A percentile compares a stretch with the other conserved stretches of the same genome.
Evolutionary conservation across 306 rosid genomes (phyloP).

Genomic region (Acacia confusa): DNA sequence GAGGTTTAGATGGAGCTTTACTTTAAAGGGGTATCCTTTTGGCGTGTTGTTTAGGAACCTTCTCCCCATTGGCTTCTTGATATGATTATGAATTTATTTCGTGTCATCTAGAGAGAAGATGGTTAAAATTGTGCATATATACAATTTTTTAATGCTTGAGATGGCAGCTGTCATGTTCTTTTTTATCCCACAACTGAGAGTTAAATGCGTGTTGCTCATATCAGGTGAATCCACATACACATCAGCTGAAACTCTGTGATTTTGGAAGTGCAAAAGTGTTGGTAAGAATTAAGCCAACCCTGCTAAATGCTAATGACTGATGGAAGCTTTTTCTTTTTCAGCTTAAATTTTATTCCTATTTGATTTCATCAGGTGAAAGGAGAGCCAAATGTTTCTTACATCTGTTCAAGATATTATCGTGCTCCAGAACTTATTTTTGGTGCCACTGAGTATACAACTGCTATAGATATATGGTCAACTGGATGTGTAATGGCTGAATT

Average conservation of each 20-base stretch:
- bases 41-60: slow-evolving; percentile 4
- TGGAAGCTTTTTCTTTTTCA: slow-evolving; percentile 10
- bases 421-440: slow-evolving; percentile 99
- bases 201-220: slow-evolving; percentile 39
- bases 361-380: slow-evolving; percentile 85
- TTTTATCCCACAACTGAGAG: neutral
- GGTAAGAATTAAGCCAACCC: slow-evolving; percentile 56
- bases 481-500: slow-evolving; percentile 99
- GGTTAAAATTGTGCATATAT: slow-evolving; percentile 15
- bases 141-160: neutral
- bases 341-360: slow-evolving; percentile 28
- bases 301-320: slow-evolving; percentile 24
- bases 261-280: slow-evolving; percentile 97
- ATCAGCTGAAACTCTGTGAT: slow-evolving; percentile 96
- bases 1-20: neutral
- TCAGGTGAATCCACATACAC: slow-evolving; percentile 99
- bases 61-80: neutral
- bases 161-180: slow-evolving; percentile 1
- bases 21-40: neutral
- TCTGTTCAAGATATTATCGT: slow-evolving; percentile 98
- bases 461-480: slow-evolving; percentile 98
- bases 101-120: slow-evolving; percentile 17
- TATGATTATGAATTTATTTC: slow-evolving; percentile 5
- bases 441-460: slow-evolving; percentile 97
- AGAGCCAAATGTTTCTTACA: slow-evolving; percentile 97